phyloP scores from a whole-genome alignment of 176 grass and related monocot genomes.

The Juncus effusus region DNA sequence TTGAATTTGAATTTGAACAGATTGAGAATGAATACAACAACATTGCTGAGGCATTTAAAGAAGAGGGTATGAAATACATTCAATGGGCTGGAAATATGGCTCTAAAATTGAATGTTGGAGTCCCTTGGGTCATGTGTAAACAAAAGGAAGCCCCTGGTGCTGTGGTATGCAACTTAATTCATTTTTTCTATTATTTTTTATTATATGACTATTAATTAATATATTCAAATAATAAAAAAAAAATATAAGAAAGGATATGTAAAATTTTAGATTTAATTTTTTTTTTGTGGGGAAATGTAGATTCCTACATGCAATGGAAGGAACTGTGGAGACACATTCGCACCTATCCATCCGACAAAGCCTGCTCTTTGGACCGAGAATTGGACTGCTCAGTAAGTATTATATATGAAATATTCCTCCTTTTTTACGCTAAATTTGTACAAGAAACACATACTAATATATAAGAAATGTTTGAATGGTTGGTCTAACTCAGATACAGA shows the following conservation, averaged over 20 bases:
- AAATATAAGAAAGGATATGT: too few species aligned
- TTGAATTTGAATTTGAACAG: conserved; percentile 32
- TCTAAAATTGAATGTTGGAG: conserved; percentile 41
- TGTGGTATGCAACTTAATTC: conserved; percentile 55
- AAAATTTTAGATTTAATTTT: background rate
- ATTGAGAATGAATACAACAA: conserved; percentile 93
- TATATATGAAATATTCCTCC: conserved; percentile 24
- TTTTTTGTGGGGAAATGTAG: conserved; percentile 29
- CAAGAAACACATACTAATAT: background rate
- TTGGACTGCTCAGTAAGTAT: conserved; percentile 96
- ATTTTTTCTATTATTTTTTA: conserved; percentile 1
- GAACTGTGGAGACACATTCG: conserved; percentile 90
- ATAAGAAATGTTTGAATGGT: conserved; percentile 20
- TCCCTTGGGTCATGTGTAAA: conserved; percentile 97
- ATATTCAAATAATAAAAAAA: too few species aligned
- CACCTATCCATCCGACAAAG: conserved; percentile 47
- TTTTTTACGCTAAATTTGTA: background rate
- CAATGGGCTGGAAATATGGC: conserved; percentile 79
- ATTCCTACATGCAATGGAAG: conserved; percentile 95
- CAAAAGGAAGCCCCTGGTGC: conserved; percentile 62
- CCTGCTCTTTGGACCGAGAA: conserved; percentile 87
- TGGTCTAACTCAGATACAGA: conserved; percentile 59
- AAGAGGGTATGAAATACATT: conserved; percentile 52
- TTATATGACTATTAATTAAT: too few species aligned
- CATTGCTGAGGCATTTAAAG: conserved; percentile 41